Conservation (phyloP, 805 yeast genomes). For the Yarrowia sp. region DNA sequence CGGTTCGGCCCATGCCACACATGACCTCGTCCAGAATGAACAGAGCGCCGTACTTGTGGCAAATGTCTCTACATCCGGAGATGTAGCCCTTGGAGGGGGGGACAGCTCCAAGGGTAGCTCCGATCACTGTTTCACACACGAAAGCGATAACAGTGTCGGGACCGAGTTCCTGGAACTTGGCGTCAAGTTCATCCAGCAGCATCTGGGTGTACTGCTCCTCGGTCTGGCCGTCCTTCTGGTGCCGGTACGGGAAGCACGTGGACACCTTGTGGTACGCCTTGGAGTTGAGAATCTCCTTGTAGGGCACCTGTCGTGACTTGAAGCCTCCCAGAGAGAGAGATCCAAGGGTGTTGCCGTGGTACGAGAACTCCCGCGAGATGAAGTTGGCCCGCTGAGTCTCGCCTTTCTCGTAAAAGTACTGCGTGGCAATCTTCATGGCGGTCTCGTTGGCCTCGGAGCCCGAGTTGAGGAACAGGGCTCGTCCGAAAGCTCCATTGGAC, state of each 20-base stretch:
- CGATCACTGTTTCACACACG: conserved; percentile 49
- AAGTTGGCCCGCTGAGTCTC: conserved; percentile 44
- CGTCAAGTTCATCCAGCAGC: conserved; percentile 46
- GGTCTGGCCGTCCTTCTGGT: conserved; percentile 41
- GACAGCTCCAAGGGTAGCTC: conserved; percentile 48
- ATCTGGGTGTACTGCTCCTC: conserved; percentile 44
- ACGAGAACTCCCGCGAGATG: conserved; percentile 47
- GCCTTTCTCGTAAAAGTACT: conserved; percentile 47
- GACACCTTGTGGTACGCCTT: conserved; percentile 30
- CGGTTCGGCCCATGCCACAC: conserved; percentile 58
- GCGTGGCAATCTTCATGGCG: conserved; percentile 56
- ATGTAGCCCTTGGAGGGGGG: conserved; percentile 50
- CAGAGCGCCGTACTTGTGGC: conserved; percentile 53
- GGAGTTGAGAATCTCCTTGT: conserved; percentile 30
- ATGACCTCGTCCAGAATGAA: conserved; percentile 56
- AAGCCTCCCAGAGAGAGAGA: conserved; percentile 43
- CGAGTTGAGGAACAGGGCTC: conserved; percentile 37
- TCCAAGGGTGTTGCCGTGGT: conserved; percentile 53
- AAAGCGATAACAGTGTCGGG: conserved; percentile 48
- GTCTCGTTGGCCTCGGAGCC: conserved; percentile 67
- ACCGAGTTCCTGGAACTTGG: conserved; percentile 44
- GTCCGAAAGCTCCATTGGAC: conserved; percentile 25
- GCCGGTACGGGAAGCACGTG: conserved; percentile 39
- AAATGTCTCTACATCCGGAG: conserved; percentile 47
- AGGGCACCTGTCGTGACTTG: conserved; percentile 30